phyloP scores from a whole-genome alignment of 2,329 filamentous ascomycete genomes.

The Nemania sp. region DNA sequence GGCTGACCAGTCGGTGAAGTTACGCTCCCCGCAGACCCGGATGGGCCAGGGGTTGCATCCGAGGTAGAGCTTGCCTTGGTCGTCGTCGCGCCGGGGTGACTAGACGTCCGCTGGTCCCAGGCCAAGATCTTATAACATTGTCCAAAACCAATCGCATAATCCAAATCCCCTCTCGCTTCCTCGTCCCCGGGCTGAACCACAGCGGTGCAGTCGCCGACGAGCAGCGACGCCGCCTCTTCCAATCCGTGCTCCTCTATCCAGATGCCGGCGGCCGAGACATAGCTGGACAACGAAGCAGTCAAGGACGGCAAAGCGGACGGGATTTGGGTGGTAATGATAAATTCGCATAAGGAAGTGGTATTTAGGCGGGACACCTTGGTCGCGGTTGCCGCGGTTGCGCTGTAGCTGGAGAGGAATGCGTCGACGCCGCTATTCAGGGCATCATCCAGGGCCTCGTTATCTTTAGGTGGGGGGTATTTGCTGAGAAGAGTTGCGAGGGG shows the following conservation, averaged over 20 bases:
- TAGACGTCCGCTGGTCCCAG: conserved; percentile 2
- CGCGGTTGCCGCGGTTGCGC: neutral
- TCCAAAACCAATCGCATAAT: conserved; percentile 9
- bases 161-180: neutral
- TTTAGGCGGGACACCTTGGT: neutral
- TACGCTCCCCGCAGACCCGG: neutral
- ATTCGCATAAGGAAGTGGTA: neutral
- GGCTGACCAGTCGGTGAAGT: neutral
- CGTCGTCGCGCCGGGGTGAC: neutral
- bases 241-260: conserved; percentile 12
- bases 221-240: conserved; percentile 2
- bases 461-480: conserved; percentile 7
- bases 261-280: conserved; percentile 14
- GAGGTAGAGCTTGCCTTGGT: neutral
- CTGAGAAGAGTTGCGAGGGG: conserved; percentile 8
- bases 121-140: neutral
- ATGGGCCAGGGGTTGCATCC: neutral
- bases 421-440: neutral
- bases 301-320: conserved; percentile 3
- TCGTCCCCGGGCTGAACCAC: neutral
- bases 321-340: conserved; percentile 7
- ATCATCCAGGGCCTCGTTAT: neutral
- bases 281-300: conserved; percentile 7
- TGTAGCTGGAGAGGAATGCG: neutral
- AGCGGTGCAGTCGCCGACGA: neutral